Base-by-base conservation (phyloP, 495 filamentous ascomycete species). In the Bathelium albidoporum region DNA sequence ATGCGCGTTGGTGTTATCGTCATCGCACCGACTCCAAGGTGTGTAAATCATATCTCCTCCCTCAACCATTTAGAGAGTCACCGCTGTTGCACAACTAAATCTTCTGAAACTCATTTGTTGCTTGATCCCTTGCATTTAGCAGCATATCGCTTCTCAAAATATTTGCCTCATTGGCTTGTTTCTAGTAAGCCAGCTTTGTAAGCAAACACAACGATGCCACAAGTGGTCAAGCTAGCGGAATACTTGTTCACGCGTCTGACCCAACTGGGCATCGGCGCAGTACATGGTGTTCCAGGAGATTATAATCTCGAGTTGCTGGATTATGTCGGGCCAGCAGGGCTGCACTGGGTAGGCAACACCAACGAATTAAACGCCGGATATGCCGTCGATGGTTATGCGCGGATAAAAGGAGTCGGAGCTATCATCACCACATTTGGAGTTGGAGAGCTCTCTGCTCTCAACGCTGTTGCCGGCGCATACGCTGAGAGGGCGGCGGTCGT, bases 351-450 rank as follows among this genome's bases (percentile, higher is more conserved):
- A 22, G 89, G 89, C 61, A 91, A 86, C 72, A 84, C 82, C 66
- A 91, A 92, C 68, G 89, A 91, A 70, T 81, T 93, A 59, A 92
- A 93, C 72, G 87, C 87, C n/a, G 84, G 82, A 20, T 92, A 92
- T 66, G 88, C 89, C 12, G 86, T 89, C 12, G 89, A 94, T 75
- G 89, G 87, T 11, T 92, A 92, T 70, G 87, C 88, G 32, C 79
- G 89, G 32, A 78, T 89, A 59, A 88, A 87, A 64, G 88, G 88
- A 31, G 80, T 91, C 18, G 79, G 80, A 12, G 89, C 90, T 1
- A 70, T 93, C 55, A 74, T 91, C 39, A 94, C 89, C 34, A 91
- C 89, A 0, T 92, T 89, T 62, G 89, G 89, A 32, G 88, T 91
- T 18, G 89, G 89, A 29, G 89, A 92, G 70, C 77, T 92, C 3